These are phyloP conservation scores for Schizophyllum amplum DNA, from an alignment of 1,284 basidiomycete genomes.

Conservation along the genomic window DNA sequence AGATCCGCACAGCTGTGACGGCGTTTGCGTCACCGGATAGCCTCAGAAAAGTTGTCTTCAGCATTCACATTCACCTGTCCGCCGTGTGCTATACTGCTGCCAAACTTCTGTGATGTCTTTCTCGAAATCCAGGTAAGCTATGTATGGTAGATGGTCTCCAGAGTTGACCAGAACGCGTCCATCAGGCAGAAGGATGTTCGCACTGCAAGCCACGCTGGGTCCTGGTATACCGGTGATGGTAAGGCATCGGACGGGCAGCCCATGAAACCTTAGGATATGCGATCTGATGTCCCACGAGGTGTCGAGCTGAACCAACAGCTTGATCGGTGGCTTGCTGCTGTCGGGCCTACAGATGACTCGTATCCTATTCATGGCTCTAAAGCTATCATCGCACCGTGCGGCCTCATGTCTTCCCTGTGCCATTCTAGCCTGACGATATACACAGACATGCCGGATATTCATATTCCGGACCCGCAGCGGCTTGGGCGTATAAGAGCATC, in stretches of 20 bases:
- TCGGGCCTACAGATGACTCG: slow-evolving; percentile 38
- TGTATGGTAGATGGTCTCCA: too few species aligned
- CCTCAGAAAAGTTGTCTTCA: too few species aligned
- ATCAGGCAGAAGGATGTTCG: slow-evolving; percentile 19
- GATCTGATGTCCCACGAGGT: slow-evolving; percentile 32
- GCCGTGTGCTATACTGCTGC: too few species aligned
- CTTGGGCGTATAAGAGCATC: slow-evolving; percentile 92
- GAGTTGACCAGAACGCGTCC: neutral
- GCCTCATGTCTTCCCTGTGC: slow-evolving; percentile 3
- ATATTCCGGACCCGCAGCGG: slow-evolving; percentile 91
- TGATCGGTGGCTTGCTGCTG: slow-evolving; percentile 53
- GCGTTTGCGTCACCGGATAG: too few species aligned
- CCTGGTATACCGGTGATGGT: slow-evolving; percentile 84
- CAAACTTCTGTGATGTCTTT: too few species aligned
- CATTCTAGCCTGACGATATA: slow-evolving; percentile 8
- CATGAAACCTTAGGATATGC: slow-evolving; percentile 5
- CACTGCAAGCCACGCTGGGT: slow-evolving; percentile 79
- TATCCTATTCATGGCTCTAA: slow-evolving; percentile 76
- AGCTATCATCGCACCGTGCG: slow-evolving; percentile 92
- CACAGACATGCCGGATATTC: slow-evolving; percentile 90
- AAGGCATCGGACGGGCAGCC: slow-evolving; percentile 15
- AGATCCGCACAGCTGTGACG: too few species aligned
- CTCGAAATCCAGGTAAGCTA: too few species aligned
- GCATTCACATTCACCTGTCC: too few species aligned
- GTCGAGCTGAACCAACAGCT: slow-evolving; percentile 55